Percentiles rank a stretch among this genome's conserved stretches.
Evolutionary conservation across 805 yeast species (phyloP).

Genomic region (Metschnikowia arizonensis): DNA sequence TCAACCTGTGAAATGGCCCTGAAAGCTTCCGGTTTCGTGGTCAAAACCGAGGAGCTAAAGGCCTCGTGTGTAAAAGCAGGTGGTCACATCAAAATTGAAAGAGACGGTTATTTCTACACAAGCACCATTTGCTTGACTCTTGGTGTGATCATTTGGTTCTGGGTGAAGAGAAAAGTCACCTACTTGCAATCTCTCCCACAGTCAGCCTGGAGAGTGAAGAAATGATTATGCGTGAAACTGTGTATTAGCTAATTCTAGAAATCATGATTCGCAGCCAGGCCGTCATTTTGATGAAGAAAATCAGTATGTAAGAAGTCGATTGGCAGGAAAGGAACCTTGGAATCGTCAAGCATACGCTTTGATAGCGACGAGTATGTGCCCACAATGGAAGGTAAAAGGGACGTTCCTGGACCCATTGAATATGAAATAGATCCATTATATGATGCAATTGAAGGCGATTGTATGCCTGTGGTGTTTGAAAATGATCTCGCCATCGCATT

Average conservation of each 20-base stretch:
- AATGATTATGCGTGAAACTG: background rate
- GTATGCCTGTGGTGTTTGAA: constrained; percentile 10
- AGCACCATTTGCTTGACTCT: constrained; percentile 65
- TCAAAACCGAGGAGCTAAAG: constrained; percentile 35
- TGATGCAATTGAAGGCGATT: constrained; percentile 12
- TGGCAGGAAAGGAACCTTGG: constrained; percentile 40
- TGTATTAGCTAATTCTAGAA: background rate
- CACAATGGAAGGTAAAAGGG: constrained; percentile 38
- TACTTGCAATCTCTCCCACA: constrained; percentile 69
- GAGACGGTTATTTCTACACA: constrained; percentile 84
- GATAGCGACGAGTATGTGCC: constrained; percentile 37
- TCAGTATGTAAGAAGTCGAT: constrained; percentile 38
- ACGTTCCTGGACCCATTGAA: constrained; percentile 21
- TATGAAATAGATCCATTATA: constrained; percentile 7
- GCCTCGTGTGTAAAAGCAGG: constrained; percentile 47
- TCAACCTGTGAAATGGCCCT: constrained; percentile 50
- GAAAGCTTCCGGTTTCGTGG: background rate
- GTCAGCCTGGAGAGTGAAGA: constrained; percentile 66
- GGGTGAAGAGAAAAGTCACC: constrained; percentile 60
- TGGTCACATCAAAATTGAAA: constrained; percentile 51
- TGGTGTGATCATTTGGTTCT: constrained; percentile 64
- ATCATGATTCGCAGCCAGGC: constrained; percentile 8
- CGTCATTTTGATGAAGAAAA: constrained; percentile 15
- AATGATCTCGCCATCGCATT: constrained; percentile 18
- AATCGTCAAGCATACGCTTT: constrained; percentile 32